phyloP scores from a whole-genome alignment of 2,329 filamentous ascomycete species.

The Mycosphaerella arachidis region DNA sequence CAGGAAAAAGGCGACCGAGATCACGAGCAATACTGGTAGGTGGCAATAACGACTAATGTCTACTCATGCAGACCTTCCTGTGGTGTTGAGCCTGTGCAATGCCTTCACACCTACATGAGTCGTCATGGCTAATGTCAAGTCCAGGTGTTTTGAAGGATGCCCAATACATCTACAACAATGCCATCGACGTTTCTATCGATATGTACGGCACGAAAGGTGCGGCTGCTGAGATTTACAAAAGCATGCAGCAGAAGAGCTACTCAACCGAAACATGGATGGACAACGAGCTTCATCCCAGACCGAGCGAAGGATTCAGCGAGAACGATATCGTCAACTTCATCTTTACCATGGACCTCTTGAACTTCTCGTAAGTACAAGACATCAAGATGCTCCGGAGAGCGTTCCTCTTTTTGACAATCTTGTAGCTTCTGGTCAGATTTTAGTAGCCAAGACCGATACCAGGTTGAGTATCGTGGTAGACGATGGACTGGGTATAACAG shows the following conservation, averaged over 20 bases:
- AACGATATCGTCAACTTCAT: constrained; percentile 68
- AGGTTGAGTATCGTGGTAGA: constrained; percentile 73
- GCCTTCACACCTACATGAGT: background rate
- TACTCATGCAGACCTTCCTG: background rate
- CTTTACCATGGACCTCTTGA: constrained; percentile 93
- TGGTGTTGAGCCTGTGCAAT: background rate
- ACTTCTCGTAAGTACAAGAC: constrained; percentile 59
- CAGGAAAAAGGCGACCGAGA: constrained; percentile 19
- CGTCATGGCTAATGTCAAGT: background rate
- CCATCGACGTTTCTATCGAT: constrained; percentile 86
- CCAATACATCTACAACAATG: constrained; percentile 84
- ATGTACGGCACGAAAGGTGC: constrained; percentile 78
- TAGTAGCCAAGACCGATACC: constrained; percentile 67
- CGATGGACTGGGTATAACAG: constrained; percentile 96
- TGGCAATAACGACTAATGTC: background rate
- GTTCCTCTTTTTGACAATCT: constrained; percentile 4
- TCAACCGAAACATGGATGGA: constrained; percentile 81
- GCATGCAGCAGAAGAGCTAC: constrained; percentile 81
- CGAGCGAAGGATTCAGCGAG: constrained; percentile 28
- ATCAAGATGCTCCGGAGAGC: background rate
- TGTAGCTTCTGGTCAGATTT: constrained; percentile 77
- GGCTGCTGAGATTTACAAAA: constrained; percentile 68
- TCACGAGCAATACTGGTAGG: constrained; percentile 32
- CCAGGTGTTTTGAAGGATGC: constrained; percentile 79
- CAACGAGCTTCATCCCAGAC: constrained; percentile 83